phyloP scores from a whole-genome alignment of 169 alveolate species.

The Plasmodium reichenowi region DNA sequence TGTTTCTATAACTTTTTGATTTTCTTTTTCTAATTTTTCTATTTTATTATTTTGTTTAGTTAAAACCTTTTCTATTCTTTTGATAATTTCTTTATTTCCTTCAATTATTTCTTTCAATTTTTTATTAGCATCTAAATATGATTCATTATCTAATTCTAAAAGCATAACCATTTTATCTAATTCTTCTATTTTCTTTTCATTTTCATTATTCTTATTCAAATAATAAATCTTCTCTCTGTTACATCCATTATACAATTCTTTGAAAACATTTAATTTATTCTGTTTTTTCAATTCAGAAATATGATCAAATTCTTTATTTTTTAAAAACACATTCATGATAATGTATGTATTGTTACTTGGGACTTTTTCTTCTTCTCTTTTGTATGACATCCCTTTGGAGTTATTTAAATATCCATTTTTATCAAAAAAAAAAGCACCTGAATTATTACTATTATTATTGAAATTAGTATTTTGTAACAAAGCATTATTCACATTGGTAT shows the following conservation, averaged over 20 bases:
- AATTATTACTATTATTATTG: too few relatives aligned
- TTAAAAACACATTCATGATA: constrained; percentile 58
- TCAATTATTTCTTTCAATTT: constrained; percentile 66
- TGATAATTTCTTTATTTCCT: constrained; percentile 61
- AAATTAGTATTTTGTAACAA: too few relatives aligned
- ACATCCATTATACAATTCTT: constrained; percentile 43
- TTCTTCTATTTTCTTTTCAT: constrained; percentile 70
- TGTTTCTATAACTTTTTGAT: constrained; percentile 46
- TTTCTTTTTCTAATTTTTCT: constrained; percentile 69
- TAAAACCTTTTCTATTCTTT: constrained; percentile 48
- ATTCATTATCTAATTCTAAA: constrained; percentile 57
- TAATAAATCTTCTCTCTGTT: constrained; percentile 59
- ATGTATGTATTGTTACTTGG: constrained; percentile 43
- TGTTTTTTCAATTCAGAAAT: constrained; percentile 51
- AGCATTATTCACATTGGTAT: too few relatives aligned
- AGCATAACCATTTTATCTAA: constrained; percentile 71
- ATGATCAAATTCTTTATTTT: constrained; percentile 65
- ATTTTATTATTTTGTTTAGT: constrained; percentile 62
- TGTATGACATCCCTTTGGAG: background rate
- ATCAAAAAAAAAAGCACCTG: too few relatives aligned
- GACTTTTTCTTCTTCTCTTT: constrained; percentile 6
- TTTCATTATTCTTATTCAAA: constrained; percentile 49
- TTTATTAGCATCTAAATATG: constrained; percentile 48
- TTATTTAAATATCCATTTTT: too few relatives aligned
- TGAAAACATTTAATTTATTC: constrained; percentile 48